These are phyloP conservation scores for Populus hybrid DNA, from an alignment of 441 rosid genomes.

Conservation along the genomic window DNA sequence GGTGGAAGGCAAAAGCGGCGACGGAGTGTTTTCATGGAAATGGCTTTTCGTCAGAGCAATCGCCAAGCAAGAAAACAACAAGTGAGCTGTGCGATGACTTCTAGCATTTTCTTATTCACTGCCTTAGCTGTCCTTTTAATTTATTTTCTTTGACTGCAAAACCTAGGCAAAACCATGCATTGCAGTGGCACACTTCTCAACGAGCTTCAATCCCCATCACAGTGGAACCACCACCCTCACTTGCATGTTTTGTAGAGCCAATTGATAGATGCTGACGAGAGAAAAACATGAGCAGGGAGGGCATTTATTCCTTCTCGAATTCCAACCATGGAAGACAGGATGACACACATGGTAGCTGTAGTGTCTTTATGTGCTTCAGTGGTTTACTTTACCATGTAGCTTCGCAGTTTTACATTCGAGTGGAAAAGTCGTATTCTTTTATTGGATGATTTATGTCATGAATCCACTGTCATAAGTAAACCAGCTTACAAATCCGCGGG, in stretches of 20 bases:
- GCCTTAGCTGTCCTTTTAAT: background rate
- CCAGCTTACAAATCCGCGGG: too few species aligned
- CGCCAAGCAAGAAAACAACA: background rate
- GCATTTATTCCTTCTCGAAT: constrained; percentile 26
- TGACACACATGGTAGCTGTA: background rate
- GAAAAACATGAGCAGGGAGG: background rate
- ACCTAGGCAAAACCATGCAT: constrained; percentile 23
- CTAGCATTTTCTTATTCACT: background rate
- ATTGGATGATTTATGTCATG: too few species aligned
- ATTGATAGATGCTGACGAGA: constrained; percentile 1
- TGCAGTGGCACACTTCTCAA: constrained; percentile 39
- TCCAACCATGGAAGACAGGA: background rate
- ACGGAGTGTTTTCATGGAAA: background rate
- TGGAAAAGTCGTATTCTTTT: too few species aligned
- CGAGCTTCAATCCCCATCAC: constrained; percentile 25
- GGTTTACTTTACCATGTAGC: too few species aligned
- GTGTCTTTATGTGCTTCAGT: too few species aligned
- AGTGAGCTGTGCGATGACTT: background rate
- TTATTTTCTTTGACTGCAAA: constrained; percentile 19
- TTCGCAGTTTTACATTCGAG: too few species aligned
- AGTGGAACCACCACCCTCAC: background rate
- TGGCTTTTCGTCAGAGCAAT: background rate
- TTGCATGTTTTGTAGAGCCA: background rate
- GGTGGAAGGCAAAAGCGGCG: background rate
- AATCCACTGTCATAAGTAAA: too few species aligned